Evolutionary conservation across 2,329 filamentous ascomycete genomes (phyloP).

Genomic region (Cladophialophora carrionii): DNA sequence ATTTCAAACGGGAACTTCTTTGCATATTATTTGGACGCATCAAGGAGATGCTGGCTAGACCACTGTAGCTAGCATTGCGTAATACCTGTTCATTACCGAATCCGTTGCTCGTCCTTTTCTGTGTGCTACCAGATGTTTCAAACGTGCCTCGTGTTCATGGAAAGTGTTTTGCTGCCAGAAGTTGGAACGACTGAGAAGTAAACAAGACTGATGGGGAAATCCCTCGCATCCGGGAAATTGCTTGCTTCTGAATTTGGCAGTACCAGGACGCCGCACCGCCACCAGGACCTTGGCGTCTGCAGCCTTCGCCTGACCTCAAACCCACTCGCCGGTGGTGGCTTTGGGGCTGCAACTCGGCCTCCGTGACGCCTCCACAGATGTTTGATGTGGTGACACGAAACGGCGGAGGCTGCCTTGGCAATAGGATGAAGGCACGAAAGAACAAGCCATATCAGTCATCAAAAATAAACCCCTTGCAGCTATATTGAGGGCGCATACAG

Average conservation of each 20-base stretch:
- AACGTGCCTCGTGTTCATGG: background rate
- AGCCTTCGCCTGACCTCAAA: background rate
- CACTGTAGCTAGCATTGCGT: slow-evolving; percentile 36
- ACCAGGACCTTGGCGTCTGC: slow-evolving; percentile 5
- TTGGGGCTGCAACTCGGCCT: background rate
- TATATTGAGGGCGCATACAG: background rate
- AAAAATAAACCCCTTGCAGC: background rate
- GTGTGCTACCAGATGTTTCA: background rate
- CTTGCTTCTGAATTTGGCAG: slow-evolving; percentile 6
- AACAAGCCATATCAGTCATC: background rate
- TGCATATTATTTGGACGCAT: slow-evolving; percentile 35
- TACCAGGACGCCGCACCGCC: background rate
- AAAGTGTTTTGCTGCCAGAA: background rate
- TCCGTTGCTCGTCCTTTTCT: background rate
- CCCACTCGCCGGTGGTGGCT: background rate
- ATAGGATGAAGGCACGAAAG: background rate
- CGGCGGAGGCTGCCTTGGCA: background rate
- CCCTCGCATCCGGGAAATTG: slow-evolving; percentile 7
- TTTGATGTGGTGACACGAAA: background rate
- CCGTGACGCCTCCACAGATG: background rate
- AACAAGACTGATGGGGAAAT: background rate
- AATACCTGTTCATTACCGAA: slow-evolving; percentile 36
- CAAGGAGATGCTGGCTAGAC: slow-evolving; percentile 35
- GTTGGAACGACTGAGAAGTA: background rate
- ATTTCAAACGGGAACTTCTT: slow-evolving; percentile 30